Conservation (phyloP, 805 yeast genomes). For the Metschnikowia dekortorum region DNA sequence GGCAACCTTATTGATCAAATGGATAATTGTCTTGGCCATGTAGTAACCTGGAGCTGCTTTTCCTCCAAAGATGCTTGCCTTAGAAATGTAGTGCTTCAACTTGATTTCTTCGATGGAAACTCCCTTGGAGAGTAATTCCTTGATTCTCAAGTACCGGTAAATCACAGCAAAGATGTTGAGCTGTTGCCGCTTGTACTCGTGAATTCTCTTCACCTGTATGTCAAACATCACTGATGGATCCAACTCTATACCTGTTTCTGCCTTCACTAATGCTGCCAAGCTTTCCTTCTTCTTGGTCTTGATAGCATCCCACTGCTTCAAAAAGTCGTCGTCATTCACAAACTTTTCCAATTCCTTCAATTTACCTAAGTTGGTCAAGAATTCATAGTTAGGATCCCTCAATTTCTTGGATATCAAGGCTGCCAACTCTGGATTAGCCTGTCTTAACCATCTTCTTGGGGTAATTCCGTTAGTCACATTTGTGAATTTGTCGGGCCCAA, state of each 20-base stretch:
- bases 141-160: slow-evolving; percentile 73
- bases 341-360: slow-evolving; percentile 64
- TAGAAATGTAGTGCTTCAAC: slow-evolving; percentile 62
- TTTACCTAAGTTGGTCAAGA: slow-evolving; percentile 60
- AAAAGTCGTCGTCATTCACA: slow-evolving; percentile 66
- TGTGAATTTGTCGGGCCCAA: slow-evolving; percentile 78
- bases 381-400: slow-evolving; percentile 61
- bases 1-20: slow-evolving; percentile 76
- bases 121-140: slow-evolving; percentile 55
- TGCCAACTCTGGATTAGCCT: slow-evolving; percentile 82
- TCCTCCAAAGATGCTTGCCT: slow-evolving; percentile 85
- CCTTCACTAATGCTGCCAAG: slow-evolving; percentile 63
- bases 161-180: slow-evolving; percentile 87
- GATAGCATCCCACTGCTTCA: slow-evolving; percentile 63
- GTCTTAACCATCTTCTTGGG: slow-evolving; percentile 93
- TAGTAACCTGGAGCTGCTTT: slow-evolving; percentile 98
- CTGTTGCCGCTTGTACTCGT: slow-evolving; percentile 94
- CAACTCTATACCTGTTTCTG: slow-evolving; percentile 59
- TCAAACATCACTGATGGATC: slow-evolving; percentile 78
- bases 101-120: slow-evolving; percentile 43
- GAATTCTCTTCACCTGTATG: slow-evolving; percentile 90
- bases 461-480: slow-evolving; percentile 95
- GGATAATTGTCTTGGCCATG: slow-evolving; percentile 88
- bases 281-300: slow-evolving; percentile 65
- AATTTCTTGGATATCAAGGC: slow-evolving; percentile 67